Base-by-base conservation (phyloP, 2,329 filamentous ascomycete species). In the Exophiala lecanii-corni region DNA sequence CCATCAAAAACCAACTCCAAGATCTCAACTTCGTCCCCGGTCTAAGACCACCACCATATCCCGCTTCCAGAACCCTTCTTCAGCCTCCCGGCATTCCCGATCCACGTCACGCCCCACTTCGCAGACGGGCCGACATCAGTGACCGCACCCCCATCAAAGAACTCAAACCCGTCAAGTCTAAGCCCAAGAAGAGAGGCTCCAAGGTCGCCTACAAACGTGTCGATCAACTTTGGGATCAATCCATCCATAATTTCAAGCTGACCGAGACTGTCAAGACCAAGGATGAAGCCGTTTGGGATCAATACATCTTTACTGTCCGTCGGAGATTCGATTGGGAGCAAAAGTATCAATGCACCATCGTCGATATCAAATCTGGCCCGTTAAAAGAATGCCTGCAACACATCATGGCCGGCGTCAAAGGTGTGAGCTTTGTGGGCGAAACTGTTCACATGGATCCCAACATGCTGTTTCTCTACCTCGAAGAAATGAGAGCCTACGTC, bases 361-460 rank as follows among this genome's bases (percentile, higher is more conserved):
- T 95, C 36, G 87, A 94, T 53, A 85, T 95, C 63, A 92, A 89
- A 67, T 92, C 86, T 60, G 88, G 88, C 55, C 67, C 79, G 12
- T 71, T 95, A 3, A 82, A 83, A 5, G 81, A 88, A 49, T 81
- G 79, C 16, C 71, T 91, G 1, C 72, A 76, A 37, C 79, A 81
- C 31, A 74, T 89, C 9, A 82, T 91, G 72, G 84, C 85, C 32
- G 81, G 79, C 15, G 80, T 87, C 57, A 88, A 87, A 59, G 81
- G 85, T 12, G 74, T 94, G 31, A 89, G 82, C 52, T 66, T 94
- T 34, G 86, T 91, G 3, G 84, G 89, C 46, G 86, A 92, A 33
- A 82, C 78, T 1, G 87, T 89, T 1, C 79, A 79, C 32, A 65
- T 89, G 9, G 79, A 85, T 46, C 82, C 82, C 2, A 85, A 87